A percentile compares a stretch with the other conserved stretches of the same genome.
Evolutionary conservation across 129 eudicot species (phyloP).

Genomic region (Scalesia atractyloides): DNA sequence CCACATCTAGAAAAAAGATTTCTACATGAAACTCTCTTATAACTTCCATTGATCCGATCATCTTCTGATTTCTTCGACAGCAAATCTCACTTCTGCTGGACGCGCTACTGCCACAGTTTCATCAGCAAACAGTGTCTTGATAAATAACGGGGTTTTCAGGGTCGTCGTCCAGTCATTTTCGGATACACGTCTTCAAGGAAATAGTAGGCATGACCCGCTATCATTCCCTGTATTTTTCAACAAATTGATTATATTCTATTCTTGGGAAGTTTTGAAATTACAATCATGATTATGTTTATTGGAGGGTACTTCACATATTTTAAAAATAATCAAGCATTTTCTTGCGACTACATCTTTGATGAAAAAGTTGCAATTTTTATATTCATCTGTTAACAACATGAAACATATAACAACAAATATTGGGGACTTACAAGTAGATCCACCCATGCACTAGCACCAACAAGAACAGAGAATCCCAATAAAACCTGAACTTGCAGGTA

Average conservation of each 20-base stretch:
- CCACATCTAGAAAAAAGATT: slow-evolving; percentile 27
- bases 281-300: background rate
- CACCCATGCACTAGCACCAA: slow-evolving; percentile 99
- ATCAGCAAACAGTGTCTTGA: slow-evolving; percentile 74
- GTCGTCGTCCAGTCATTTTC: slow-evolving; percentile 84
- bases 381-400: background rate
- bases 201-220: slow-evolving; percentile 97
- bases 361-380: no score
- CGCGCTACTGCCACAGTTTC: slow-evolving; percentile 82
- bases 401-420: background rate
- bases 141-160: slow-evolving; percentile 78
- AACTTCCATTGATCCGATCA: slow-evolving; percentile 11
- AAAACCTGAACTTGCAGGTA: slow-evolving; percentile 81
- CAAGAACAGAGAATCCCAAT: slow-evolving; percentile 92
- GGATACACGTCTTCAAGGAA: slow-evolving; percentile 95
- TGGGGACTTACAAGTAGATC: slow-evolving; percentile 71
- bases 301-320: background rate
- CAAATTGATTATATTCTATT: background rate
- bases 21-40: slow-evolving; percentile 24
- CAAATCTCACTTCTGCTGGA: slow-evolving; percentile 83
- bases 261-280: background rate
- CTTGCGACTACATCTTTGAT: no score
- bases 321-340: no score
- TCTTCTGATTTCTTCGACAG: slow-evolving; percentile 54
- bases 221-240: slow-evolving; percentile 70